Conservation (phyloP, 306 rosid genomes). For the Quercus ilex region DNA sequence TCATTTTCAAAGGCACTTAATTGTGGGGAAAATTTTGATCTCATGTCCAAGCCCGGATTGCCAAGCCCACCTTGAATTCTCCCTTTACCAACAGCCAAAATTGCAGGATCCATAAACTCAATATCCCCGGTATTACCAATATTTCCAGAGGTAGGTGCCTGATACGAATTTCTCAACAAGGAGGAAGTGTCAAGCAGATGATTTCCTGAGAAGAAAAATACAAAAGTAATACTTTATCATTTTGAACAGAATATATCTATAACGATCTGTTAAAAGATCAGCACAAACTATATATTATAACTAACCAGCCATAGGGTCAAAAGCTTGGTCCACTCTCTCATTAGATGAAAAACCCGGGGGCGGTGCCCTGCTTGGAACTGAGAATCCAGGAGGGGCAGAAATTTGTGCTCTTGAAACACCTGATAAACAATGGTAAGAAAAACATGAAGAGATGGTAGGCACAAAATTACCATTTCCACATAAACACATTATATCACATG, state of each 20-base stretch:
- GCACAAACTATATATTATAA: conserved; percentile 3
- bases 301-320: conserved; percentile 69
- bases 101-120: conserved; percentile 92
- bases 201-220: conserved; percentile 47
- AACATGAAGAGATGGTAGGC: conserved; percentile 11
- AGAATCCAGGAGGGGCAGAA: conserved; percentile 90
- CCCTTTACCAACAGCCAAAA: conserved; percentile 88
- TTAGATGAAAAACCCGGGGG: conserved; percentile 86
- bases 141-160: conserved; percentile 49
- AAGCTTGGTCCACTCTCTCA: conserved; percentile 63
- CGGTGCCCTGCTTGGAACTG: conserved; percentile 71
- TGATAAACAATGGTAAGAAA: conserved; percentile 21
- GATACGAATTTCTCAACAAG: conserved; percentile 59
- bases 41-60: conserved; percentile 55
- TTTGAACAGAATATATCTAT: background rate
- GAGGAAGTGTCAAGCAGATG: conserved; percentile 52
- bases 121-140: conserved; percentile 54
- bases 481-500: too few relatives aligned
- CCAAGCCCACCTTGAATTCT: conserved; percentile 62
- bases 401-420: conserved; percentile 71
- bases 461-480: background rate
- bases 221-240: background rate
- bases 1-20: conserved; percentile 64
- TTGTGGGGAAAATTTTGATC: conserved; percentile 58
- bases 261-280: background rate